Evolutionary conservation across 1,284 basidiomycete species (phyloP).

Genomic region (Acaromyces ingoldii): DNA sequence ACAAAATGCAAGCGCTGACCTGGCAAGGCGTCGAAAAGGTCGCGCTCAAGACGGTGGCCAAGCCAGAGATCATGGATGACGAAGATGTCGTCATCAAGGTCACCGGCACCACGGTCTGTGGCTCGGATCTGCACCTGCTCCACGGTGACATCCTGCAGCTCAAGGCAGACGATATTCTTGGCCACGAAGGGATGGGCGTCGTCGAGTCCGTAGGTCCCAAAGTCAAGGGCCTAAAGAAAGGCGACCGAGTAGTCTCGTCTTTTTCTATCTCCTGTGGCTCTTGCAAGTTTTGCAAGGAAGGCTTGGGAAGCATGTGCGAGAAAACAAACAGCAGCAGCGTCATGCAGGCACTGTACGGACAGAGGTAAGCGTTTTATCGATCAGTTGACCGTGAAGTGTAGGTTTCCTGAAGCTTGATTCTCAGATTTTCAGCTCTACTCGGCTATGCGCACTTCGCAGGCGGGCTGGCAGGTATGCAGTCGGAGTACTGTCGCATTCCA

Average conservation of each 20-base stretch:
- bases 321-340: constrained; percentile 64
- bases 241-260: constrained; percentile 67
- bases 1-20: constrained; percentile 43
- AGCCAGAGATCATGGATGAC: constrained; percentile 65
- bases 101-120: constrained; percentile 68
- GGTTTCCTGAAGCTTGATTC: not conserved
- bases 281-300: constrained; percentile 68
- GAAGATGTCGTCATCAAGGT: constrained; percentile 66
- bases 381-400: not conserved
- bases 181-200: constrained; percentile 57
- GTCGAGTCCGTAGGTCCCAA: constrained; percentile 8
- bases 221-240: constrained; percentile 57
- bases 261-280: constrained; percentile 75
- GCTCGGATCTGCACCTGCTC: constrained; percentile 43
- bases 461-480: constrained; percentile 68
- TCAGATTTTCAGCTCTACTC: constrained; percentile 25
- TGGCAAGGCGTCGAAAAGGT: constrained; percentile 63
- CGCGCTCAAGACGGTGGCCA: constrained; percentile 48
- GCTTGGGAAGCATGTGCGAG: constrained; percentile 68
- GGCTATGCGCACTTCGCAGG: constrained; percentile 67
- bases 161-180: constrained; percentile 69
- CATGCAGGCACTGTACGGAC: constrained; percentile 65
- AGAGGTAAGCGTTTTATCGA: constrained; percentile 17
- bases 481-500: constrained; percentile 59
- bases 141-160: constrained; percentile 59